These are phyloP conservation scores for Xylariaceae sp. DNA, from an alignment of 2,329 filamentous ascomycete species.

Conservation along the genomic window DNA sequence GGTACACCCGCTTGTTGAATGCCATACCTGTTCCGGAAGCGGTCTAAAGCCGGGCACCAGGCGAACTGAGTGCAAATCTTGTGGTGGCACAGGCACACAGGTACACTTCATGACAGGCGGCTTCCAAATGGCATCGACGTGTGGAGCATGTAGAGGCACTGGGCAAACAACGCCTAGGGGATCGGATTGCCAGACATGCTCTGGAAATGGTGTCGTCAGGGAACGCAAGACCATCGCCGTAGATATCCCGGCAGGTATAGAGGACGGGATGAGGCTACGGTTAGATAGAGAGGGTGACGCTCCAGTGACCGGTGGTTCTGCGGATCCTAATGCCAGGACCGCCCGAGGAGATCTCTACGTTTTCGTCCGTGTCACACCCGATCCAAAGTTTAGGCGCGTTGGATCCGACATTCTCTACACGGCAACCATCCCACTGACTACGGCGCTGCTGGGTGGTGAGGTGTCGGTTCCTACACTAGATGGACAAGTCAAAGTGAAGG, in stretches of 20 bases:
- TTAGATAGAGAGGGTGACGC: slow-evolving; percentile 87
- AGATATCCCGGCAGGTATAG: slow-evolving; percentile 92
- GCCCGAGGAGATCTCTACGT: slow-evolving; percentile 88
- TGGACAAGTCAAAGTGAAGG: slow-evolving; percentile 85
- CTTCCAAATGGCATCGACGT: slow-evolving; percentile 95
- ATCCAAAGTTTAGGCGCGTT: slow-evolving; percentile 84
- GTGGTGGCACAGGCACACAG: slow-evolving; percentile 82
- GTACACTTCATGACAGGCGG: slow-evolving; percentile 90
- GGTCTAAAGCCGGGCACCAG: slow-evolving; percentile 83
- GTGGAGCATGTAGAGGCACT: slow-evolving; percentile 76
- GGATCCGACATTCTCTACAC: slow-evolving; percentile 94
- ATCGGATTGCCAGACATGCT: slow-evolving; percentile 78
- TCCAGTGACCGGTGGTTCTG: slow-evolving; percentile 72
- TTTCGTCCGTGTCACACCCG: slow-evolving; percentile 83
- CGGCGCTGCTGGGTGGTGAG: slow-evolving; percentile 88
- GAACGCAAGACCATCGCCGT: slow-evolving; percentile 83
- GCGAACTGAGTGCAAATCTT: slow-evolving; percentile 73
- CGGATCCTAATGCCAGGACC: slow-evolving; percentile 64
- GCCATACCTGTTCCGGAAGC: slow-evolving; percentile 79
- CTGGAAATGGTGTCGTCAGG: slow-evolving; percentile 80
- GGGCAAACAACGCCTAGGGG: slow-evolving; percentile 77
- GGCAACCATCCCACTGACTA: slow-evolving; percentile 87
- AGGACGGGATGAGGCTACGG: slow-evolving; percentile 91
- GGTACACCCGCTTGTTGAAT: slow-evolving; percentile 80
- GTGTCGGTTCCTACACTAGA: slow-evolving; percentile 88